phyloP scores from a whole-genome alignment of 1,284 basidiomycete species.

The Marasmius tenuissimus region DNA sequence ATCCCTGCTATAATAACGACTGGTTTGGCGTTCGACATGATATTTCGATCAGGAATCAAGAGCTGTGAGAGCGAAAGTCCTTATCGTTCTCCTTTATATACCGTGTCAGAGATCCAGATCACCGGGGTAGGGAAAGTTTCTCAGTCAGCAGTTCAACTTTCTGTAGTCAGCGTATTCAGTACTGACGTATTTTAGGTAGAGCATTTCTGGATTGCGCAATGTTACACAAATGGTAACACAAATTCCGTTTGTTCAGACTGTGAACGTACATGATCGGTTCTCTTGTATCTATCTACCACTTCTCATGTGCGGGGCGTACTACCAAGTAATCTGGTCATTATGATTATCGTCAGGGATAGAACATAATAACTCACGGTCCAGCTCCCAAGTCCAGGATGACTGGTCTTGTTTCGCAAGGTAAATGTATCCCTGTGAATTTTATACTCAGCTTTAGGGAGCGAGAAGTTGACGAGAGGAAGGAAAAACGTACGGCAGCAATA shows the following conservation, averaged over 20 bases:
- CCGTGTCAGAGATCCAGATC: too few relatives aligned
- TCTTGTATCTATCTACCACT: slow-evolving; percentile 32
- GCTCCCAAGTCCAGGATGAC: slow-evolving; percentile 52
- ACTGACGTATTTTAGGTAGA: too few relatives aligned
- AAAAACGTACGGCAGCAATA: slow-evolving; percentile 57
- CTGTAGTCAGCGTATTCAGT: too few relatives aligned
- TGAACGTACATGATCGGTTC: not conserved
- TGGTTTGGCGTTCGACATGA: slow-evolving; percentile 14
- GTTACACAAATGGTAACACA: too few relatives aligned
- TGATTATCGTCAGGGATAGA: not conserved
- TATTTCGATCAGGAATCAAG: not conserved
- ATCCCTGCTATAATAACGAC: slow-evolving; percentile 33
- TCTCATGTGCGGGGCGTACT: slow-evolving; percentile 48
- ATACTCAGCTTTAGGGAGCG: not conserved
- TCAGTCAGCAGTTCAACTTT: too few relatives aligned
- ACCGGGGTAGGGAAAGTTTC: too few relatives aligned
- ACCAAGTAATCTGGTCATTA: not conserved
- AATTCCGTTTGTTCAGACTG: not conserved
- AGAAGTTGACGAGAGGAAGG: slow-evolving; percentile 17
- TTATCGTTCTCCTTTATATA: too few relatives aligned
- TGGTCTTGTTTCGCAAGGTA: slow-evolving; percentile 43
- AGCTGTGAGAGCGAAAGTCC: too few relatives aligned
- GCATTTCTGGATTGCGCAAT: too few relatives aligned
- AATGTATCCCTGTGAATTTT: slow-evolving; percentile 34
- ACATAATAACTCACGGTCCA: slow-evolving; percentile 34